Percentiles rank a stretch among this genome's conserved stretches.
Evolutionary conservation across 2,329 filamentous ascomycete genomes (phyloP).

Genomic region (Cladosporium colombiae): DNA sequence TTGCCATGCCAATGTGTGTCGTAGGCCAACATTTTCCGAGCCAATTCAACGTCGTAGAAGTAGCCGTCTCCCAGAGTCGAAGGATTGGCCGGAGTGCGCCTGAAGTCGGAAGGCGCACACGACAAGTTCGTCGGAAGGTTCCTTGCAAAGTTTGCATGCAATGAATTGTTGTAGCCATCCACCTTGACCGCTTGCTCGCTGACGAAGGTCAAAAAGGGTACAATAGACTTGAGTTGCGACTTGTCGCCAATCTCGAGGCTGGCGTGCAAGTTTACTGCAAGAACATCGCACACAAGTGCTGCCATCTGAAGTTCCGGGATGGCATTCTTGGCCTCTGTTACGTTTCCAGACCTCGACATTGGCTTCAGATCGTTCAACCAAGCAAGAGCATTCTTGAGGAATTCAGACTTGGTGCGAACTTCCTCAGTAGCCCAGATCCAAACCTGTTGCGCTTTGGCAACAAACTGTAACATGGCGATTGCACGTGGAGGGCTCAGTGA

Average conservation of each 20-base stretch:
- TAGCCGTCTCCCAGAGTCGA: conserved; percentile 67
- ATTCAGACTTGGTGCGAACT: conserved; percentile 70
- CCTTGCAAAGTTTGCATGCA: conserved; percentile 80
- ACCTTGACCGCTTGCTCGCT: conserved; percentile 75
- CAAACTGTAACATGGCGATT: conserved; percentile 79
- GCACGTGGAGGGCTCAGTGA: conserved; percentile 65
- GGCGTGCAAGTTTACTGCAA: conserved; percentile 88
- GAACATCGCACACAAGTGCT: conserved; percentile 80
- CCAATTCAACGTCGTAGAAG: conserved; percentile 79
- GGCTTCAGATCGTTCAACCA: conserved; percentile 65
- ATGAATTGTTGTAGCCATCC: conserved; percentile 80
- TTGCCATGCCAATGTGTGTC: conserved; percentile 74
- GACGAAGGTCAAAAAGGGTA: conserved; percentile 77
- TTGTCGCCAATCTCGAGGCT: conserved; percentile 73
- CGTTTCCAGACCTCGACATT: conserved; percentile 41
- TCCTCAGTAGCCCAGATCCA: conserved; percentile 93
- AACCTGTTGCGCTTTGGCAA: conserved; percentile 84
- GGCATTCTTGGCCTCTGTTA: conserved; percentile 33
- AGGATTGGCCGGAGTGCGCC: conserved; percentile 62
- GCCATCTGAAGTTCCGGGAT: conserved; percentile 59
- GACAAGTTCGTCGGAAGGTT: conserved; percentile 70
- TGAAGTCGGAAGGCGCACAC: conserved; percentile 75
- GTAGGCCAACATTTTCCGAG: conserved; percentile 72
- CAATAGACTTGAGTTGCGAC: conserved; percentile 67
- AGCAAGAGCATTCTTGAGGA: conserved; percentile 69